Conservation (phyloP, 306 rosid genomes). For the Prunus salicina region DNA sequence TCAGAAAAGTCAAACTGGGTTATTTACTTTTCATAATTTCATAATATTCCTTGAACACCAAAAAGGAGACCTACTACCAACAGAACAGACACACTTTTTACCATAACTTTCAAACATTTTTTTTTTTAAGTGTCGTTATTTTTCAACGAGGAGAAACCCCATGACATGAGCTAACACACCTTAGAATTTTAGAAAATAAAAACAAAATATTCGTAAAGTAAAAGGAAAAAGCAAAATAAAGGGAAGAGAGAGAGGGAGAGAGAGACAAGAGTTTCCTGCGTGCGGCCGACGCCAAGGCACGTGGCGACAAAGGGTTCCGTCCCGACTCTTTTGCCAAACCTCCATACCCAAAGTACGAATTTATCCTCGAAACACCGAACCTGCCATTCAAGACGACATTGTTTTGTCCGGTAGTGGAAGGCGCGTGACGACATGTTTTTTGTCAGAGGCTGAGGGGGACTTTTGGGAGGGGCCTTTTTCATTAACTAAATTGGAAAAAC, state of each 20-base stretch:
- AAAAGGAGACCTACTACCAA: too few species aligned
- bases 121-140: too few species aligned
- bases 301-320: constrained; percentile 77
- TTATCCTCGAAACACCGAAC: constrained; percentile 19
- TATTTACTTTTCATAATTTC: neutral
- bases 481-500: neutral
- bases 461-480: neutral
- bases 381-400: constrained; percentile 43
- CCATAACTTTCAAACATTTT: too few species aligned
- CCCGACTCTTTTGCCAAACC: constrained; percentile 30
- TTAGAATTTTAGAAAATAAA: too few species aligned
- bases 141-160: neutral
- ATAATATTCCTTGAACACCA: neutral
- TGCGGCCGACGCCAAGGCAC: constrained; percentile 81
- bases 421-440: constrained; percentile 74
- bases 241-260: constrained; percentile 2
- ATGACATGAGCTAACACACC: too few species aligned
- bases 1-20: neutral
- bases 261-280: constrained; percentile 49
- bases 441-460: constrained; percentile 37
- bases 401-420: constrained; percentile 56
- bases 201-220: too few species aligned
- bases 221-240: neutral
- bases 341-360: neutral
- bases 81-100: too few species aligned